Base-by-base conservation (phyloP, 2,329 filamentous ascomycete genomes). In the Dothideomycetidae sp. region DNA sequence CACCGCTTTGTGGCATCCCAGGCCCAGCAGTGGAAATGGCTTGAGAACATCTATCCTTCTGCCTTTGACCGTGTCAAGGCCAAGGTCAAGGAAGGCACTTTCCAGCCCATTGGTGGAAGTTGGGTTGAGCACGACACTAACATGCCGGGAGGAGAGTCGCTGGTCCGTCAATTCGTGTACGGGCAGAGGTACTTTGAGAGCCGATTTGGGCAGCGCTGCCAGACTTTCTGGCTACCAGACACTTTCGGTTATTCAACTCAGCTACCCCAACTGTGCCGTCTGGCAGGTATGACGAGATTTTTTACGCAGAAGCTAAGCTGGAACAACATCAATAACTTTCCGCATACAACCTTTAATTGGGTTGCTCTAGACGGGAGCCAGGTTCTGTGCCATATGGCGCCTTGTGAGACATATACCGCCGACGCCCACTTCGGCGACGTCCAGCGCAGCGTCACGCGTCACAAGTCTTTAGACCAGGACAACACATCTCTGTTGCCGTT, bases 51-150 rank as follows among this genome's bases (percentile, higher is more conserved):
- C 46, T 98, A 98, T 53, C 88, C 90, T 0, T 76, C 76, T 29
- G 80, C 84, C 2, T 96, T 84, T 55, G 80, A 92, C 48, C 78
- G 88, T 11, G 88, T 98, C 47, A 93, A 92, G 64, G 66, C 71
- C 39, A 93, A 93, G 68, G 79, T 96, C 43, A 83, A 83, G 58
- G 76, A 86, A 50, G 88, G 86, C 14, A 79, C 73, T 43, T 98
- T 98, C 58, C 83, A 94, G 48, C 86, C 86, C 10, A 88, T 98
- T 49, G 90, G 90, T 45, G 90, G 90, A 37, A 94, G 85, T 61
- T 98, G 90, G 90, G 88, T 98, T 11, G 90, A 98, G 55, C 90
- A 98, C 53, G 90, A 98, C 55, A 98, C 90, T 45, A 98, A 98
- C 54, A 71, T 98, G 70, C 90, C 90, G 0, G 88, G 85, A 50